phyloP scores from a whole-genome alignment of 495 filamentous ascomycete species.

The Aspergillus campestris region DNA sequence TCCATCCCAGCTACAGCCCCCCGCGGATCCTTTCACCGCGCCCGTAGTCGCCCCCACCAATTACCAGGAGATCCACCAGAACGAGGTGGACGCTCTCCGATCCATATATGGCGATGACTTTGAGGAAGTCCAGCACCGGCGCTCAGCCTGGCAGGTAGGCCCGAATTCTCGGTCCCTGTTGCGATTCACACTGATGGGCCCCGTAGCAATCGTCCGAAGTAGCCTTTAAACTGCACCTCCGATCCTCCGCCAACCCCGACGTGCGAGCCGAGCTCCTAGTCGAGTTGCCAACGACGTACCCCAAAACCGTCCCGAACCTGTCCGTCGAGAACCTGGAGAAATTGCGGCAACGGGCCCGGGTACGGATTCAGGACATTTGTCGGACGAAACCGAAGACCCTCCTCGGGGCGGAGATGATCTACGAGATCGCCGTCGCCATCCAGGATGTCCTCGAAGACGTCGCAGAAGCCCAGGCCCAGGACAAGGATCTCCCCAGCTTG shows the following conservation, averaged over 20 bases:
- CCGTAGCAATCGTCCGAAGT: slow-evolving; percentile 64
- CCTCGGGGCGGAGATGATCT: slow-evolving; percentile 80
- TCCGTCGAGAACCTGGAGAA: slow-evolving; percentile 54
- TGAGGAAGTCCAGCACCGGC: slow-evolving; percentile 58
- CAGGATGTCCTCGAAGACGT: slow-evolving; percentile 86
- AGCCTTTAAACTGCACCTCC: slow-evolving; percentile 69
- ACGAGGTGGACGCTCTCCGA: slow-evolving; percentile 78
- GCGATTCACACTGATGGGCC: neutral
- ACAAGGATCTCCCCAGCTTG: slow-evolving; percentile 69
- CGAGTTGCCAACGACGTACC: slow-evolving; percentile 83
- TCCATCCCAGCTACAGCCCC: slow-evolving; percentile 7
- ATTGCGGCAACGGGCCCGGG: slow-evolving; percentile 54
- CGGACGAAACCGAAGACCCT: slow-evolving; percentile 62
- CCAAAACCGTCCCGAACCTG: slow-evolving; percentile 72
- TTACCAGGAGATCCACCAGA: slow-evolving; percentile 75
- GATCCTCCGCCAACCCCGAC: slow-evolving; percentile 60
- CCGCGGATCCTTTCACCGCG: slow-evolving; percentile 21
- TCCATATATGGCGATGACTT: slow-evolving; percentile 95
- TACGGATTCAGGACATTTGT: slow-evolving; percentile 61
- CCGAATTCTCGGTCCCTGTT: no score
- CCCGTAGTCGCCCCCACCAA: slow-evolving; percentile 42
- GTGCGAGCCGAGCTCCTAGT: slow-evolving; percentile 56
- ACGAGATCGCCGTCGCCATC: slow-evolving; percentile 72
- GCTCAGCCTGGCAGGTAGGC: slow-evolving; percentile 79
- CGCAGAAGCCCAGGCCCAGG: slow-evolving; percentile 60